These are phyloP conservation scores for Globisporangium orthogonon DNA, from an alignment of 352 stramenopile species.

Conservation along the genomic window DNA sequence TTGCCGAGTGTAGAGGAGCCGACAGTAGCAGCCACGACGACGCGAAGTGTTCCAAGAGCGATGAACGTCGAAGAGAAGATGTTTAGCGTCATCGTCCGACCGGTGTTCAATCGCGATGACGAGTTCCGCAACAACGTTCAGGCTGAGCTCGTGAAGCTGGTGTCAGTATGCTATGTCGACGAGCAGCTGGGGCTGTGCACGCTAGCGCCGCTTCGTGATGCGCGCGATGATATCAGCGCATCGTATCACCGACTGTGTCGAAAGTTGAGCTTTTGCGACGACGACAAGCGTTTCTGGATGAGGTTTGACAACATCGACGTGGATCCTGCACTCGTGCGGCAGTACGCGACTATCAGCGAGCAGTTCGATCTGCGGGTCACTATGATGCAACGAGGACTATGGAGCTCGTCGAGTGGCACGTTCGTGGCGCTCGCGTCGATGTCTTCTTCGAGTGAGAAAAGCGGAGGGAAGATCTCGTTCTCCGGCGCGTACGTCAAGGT, in stretches of 20 bases:
- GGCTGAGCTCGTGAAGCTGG: conserved; percentile 22
- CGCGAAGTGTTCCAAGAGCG: neutral
- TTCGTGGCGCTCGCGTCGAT: conserved; percentile 8
- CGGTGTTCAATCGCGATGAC: conserved; percentile 16
- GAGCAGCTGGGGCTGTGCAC: conserved; percentile 39
- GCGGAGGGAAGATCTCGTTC: conserved; percentile 11
- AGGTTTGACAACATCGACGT: conserved; percentile 38
- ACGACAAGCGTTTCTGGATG: conserved; percentile 33
- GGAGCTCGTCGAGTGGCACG: conserved; percentile 2
- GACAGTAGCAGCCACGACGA: neutral
- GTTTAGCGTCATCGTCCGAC: conserved; percentile 37
- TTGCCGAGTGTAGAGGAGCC: neutral
- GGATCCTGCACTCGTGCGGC: conserved; percentile 11
- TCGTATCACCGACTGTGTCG: conserved; percentile 35
- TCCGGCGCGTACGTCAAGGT: conserved; percentile 12
- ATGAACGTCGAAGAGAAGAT: conserved; percentile 18
- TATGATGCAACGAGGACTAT: conserved; percentile 8
- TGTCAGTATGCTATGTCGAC: conserved; percentile 27
- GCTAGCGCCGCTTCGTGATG: conserved; percentile 16
- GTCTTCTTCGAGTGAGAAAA: conserved; percentile 5
- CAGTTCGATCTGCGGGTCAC: neutral
- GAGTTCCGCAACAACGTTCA: conserved; percentile 13
- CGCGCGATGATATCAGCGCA: conserved; percentile 20
- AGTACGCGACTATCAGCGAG: conserved; percentile 4
- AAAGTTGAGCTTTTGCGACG: conserved; percentile 25